Conservation (phyloP, 345 rosid species). For the Hypericum perforatum region DNA sequence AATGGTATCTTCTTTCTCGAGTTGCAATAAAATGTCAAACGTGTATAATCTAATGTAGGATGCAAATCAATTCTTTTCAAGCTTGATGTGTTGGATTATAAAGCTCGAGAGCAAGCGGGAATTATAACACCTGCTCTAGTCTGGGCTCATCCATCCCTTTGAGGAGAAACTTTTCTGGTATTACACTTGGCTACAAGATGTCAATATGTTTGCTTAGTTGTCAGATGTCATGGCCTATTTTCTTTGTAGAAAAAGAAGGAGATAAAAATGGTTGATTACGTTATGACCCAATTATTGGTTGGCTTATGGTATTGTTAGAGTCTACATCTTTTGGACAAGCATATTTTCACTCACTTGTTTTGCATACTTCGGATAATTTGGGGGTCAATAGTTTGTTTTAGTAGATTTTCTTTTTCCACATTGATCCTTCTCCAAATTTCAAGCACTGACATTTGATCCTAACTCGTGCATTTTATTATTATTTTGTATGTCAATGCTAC, state of each 20-base stretch:
- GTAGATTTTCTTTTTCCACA: too few relatives aligned
- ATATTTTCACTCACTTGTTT: too few relatives aligned
- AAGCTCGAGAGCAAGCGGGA: conserved; percentile 93
- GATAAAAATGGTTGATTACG: too few relatives aligned
- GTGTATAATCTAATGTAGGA: conserved; percentile 28
- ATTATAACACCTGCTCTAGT: conserved; percentile 71
- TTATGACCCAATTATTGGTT: too few relatives aligned
- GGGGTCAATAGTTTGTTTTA: too few relatives aligned
- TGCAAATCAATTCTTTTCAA: conserved; percentile 77
- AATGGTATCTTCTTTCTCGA: background rate
- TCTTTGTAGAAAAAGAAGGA: too few relatives aligned
- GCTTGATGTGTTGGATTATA: conserved; percentile 94
- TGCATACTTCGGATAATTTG: too few relatives aligned
- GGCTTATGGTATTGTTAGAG: too few relatives aligned
- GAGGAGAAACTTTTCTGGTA: conserved; percentile 45
- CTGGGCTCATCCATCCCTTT: conserved; percentile 71
- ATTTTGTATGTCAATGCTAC: conserved; percentile 28
- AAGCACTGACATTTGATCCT: background rate
- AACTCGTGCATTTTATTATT: background rate
- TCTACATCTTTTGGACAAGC: too few relatives aligned
- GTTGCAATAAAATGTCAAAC: background rate
- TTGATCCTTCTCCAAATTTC: too few relatives aligned
- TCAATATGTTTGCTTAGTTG: too few relatives aligned
- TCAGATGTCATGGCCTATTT: too few relatives aligned
- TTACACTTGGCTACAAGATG: background rate